These are phyloP conservation scores for Trapa incisa DNA, from an alignment of 345 rosid species.

Conservation along the genomic window DNA sequence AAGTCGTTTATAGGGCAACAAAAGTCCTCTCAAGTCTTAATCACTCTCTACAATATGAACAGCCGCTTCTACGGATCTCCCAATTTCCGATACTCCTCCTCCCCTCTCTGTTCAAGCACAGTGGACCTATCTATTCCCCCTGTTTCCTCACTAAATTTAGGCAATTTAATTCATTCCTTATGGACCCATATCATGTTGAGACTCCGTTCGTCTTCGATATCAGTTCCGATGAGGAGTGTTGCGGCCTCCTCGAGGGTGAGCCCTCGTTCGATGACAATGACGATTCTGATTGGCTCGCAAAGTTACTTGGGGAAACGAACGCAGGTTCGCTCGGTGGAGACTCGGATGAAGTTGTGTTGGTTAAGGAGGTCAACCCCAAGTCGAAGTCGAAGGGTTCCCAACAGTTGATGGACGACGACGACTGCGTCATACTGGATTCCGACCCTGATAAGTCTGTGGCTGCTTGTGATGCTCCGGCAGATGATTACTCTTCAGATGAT, in stretches of 20 bases:
- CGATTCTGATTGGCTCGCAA: constrained; percentile 28
- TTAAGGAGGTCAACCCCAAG: constrained; percentile 34
- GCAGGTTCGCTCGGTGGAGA: constrained; percentile 5
- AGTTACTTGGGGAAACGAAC: constrained; percentile 17
- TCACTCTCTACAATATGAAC: too few species aligned
- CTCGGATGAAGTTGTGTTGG: constrained; percentile 37
- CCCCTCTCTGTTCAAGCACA: too few species aligned
- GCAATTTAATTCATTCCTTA: neutral
- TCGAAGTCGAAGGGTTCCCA: constrained; percentile 11
- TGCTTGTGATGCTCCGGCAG: constrained; percentile 6
- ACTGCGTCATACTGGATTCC: constrained; percentile 45
- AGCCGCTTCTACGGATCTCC: too few species aligned
- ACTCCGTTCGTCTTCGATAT: constrained; percentile 25
- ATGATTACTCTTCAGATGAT: constrained; percentile 25
- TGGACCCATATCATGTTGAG: constrained; percentile 13
- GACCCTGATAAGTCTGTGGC: constrained; percentile 41
- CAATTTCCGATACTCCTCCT: too few species aligned
- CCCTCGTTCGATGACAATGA: constrained; percentile 11
- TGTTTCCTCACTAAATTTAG: too few species aligned
- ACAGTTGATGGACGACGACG: constrained; percentile 23
- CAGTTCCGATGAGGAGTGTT: constrained; percentile 48
- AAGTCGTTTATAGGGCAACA: too few species aligned
- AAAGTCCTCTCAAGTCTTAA: too few species aligned
- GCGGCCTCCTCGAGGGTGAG: constrained; percentile 8
- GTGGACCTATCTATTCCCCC: too few species aligned